Base-by-base conservation (phyloP, 2,329 filamentous ascomycete genomes). In the Fusarium heterosporum region DNA sequence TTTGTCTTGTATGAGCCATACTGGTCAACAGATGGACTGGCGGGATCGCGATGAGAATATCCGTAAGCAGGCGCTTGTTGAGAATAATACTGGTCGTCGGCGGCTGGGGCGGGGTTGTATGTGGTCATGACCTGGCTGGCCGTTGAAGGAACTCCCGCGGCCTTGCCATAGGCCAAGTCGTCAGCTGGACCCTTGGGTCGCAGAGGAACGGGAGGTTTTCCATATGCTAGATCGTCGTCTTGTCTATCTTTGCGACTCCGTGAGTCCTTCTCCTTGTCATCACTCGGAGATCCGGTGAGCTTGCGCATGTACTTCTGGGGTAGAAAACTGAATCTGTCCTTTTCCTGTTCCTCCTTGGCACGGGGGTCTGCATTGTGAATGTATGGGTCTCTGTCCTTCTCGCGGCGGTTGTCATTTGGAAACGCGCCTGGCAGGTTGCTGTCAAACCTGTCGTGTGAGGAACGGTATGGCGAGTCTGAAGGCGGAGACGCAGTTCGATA, bases 201-300 rank as follows among this genome's bases (percentile, higher is more conserved):
- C 43, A 56, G 55, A 40, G 74, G 71, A 30, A 70, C 55, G 3
- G 76, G 62, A 14, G 72, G 73, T 26, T 74, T 73, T 29, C 85
- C 85, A 62, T 87, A 87, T 5, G 84, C 84, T 11, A 87, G 75
- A 56, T 84, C 81, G 6, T 84, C 82, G 29, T 84, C 81, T 39
- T 69, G 52, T 52, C 66, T 72, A n/a, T 75, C 72, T 32, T 76
- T 73, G 53, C 73, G 72, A 41, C 74, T 74, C 40, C 75, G 73
- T 61, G 72, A 75, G 61, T 84, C 82, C 69, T 68, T 65, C 34
- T 69, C 67, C 51, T 73, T 70, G 26, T 77, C 75, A 32, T 72
- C 66, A 30, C 76, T 69, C 13, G 66, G 65, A 46, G 70, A 70
- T n/a, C 69, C 72, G 25, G 59, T 55, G 61, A 78, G 76, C 56